phyloP scores from a whole-genome alignment of 305 asterid genomes.

The Fraxinus xanthoxyloides region DNA sequence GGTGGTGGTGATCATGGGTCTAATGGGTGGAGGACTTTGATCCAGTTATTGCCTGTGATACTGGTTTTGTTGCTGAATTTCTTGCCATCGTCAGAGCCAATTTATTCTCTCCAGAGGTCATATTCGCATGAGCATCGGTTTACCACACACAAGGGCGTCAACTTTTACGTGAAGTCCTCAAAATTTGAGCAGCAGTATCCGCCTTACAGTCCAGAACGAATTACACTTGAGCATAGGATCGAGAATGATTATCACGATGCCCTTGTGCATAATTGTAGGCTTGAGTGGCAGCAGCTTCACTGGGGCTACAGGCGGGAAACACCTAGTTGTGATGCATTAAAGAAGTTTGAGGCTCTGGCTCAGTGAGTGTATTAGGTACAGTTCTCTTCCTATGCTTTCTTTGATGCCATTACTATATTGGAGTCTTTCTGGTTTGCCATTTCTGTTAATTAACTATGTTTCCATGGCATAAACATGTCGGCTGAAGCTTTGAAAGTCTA shows the following conservation, averaged over 20 bases:
- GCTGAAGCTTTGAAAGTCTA: background rate
- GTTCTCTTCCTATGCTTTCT: background rate
- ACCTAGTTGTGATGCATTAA: constrained; percentile 81
- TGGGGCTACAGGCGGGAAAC: constrained; percentile 80
- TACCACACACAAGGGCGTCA: constrained; percentile 74
- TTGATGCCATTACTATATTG: constrained; percentile 13
- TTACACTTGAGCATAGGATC: constrained; percentile 53
- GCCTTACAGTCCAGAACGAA: constrained; percentile 48
- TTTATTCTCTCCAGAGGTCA: constrained; percentile 57
- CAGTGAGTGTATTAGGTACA: constrained; percentile 44
- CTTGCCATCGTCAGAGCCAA: constrained; percentile 78
- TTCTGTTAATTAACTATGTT: constrained; percentile 12
- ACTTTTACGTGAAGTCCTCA: constrained; percentile 61
- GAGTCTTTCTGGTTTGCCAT: background rate
- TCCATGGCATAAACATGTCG: background rate
- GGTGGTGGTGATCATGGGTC: constrained; percentile 67
- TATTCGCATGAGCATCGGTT: constrained; percentile 47
- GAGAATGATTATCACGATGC: constrained; percentile 64
- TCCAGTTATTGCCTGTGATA: constrained; percentile 74
- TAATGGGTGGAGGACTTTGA: constrained; percentile 51
- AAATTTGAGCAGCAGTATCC: constrained; percentile 78
- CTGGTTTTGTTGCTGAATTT: constrained; percentile 71
- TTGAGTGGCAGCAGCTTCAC: constrained; percentile 66
- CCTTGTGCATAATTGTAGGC: constrained; percentile 69
- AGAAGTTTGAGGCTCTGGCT: constrained; percentile 58